Base-by-base conservation (phyloP, 73 alveolate genomes). In the Paramecium octaurelia region DNA sequence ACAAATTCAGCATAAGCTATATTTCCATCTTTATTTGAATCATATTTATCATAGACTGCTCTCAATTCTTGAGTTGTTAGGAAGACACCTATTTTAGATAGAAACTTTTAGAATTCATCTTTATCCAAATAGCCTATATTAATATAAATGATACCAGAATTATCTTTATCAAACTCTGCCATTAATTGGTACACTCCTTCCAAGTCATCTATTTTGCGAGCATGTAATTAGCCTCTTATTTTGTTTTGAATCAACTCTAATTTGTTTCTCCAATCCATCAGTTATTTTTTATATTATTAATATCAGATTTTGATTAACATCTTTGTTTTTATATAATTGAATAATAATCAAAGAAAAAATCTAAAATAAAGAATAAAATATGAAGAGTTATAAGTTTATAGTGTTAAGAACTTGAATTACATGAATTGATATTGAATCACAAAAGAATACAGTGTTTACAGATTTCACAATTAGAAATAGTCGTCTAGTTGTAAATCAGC, bases 241-340 rank as follows among this genome's bases (percentile, higher is more conserved):
- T 95, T 95, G 93, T 95, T 93, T 57, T 89, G 86, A 46, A 95
- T 92, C 48, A 83, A 71, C n/a, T 94, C 98, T 68, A 94, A 90
- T 27, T 94, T 84, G 88, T 92, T 92, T 69, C 86, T 95, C 98
- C 98, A 95, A 86, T 95, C 98, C 98, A 95, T 95, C 88, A 75
- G 88, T 75, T 75, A 75, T 40, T 34, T 75, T 73, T 75, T 75
- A 75, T 75, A 75, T 75, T 75, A 75, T 75, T n/a, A 18, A 54
- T 54, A 54, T 54, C 69, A 54, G 2, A 54, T 54, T 54, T 18
- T 18, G 35, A 54, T 54, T 4, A 54, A 18, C 16, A 4, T n/a
- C 69, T 54, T 54, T n/a, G 9, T 16, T 54, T 54, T 4, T 54
- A 54, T 54, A 54, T 54, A 20, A 18, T 54, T 54, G 35, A 54